A percentile compares a stretch with the other conserved stretches of the same genome.
Evolutionary conservation across 306 rosid species (phyloP).

Genomic region (Pterocarpus macrocarpus): DNA sequence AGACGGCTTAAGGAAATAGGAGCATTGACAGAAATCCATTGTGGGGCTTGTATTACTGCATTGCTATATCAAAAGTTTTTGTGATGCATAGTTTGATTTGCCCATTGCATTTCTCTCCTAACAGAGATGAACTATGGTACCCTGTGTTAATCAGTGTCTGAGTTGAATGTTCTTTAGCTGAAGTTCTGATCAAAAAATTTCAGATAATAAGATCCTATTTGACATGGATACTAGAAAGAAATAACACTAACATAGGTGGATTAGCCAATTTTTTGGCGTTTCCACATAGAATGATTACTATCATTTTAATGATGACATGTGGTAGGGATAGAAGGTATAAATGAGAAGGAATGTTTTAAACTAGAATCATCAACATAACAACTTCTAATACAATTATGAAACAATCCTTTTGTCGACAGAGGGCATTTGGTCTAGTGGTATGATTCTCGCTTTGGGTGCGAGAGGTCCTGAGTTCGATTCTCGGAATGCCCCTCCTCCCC

Average conservation of each 20-base stretch:
- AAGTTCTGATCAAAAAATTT: no score
- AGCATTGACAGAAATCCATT: no score
- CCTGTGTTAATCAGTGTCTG: no score
- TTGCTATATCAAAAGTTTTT: no score
- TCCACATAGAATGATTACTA: neutral
- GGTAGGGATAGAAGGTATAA: neutral
- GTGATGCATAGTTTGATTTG: no score
- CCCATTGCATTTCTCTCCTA: no score
- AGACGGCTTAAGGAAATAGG: no score
- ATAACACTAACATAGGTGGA: neutral
- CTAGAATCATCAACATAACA: neutral
- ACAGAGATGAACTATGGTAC: no score
- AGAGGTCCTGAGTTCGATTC: slow-evolving; percentile 65
- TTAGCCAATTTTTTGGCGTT: neutral
- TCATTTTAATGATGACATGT: neutral
- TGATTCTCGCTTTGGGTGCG: slow-evolving; percentile 72
- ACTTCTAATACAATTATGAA: neutral
- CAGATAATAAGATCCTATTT: no score
- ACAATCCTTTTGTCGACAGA: neutral
- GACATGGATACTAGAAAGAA: no score
- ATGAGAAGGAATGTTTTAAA: neutral
- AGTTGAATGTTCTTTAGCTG: no score
- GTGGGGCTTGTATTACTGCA: no score
- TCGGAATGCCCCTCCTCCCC: slow-evolving; percentile 17
- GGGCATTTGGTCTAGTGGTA: slow-evolving; percentile 76